Evolutionary conservation across 2,329 filamentous ascomycete species (phyloP), one percentile per base, ranked within the genome.

Genomic region (Microsporum ferrugineum): DNA sequence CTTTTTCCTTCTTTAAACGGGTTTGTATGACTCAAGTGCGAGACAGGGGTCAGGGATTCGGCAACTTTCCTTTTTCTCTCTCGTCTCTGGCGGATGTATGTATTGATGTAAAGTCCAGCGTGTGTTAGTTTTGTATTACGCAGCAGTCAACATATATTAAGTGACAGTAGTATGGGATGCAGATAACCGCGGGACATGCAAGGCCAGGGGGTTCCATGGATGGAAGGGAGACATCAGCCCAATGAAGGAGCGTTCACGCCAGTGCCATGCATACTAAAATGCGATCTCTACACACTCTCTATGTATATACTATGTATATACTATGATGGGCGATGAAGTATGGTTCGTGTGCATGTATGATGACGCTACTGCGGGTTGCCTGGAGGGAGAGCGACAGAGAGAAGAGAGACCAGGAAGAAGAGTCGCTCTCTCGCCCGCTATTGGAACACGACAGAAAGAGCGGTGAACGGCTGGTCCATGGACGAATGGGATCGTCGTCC

Each of bases 11-110:
- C 39, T n/a, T n/a, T n/a, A 43, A 43, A 43, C 39, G 39, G 39
- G 39, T n/a, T 36, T 36, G 14, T 34, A 53, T 53, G 49, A 53
- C 49, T 53, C 49, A 53, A 53, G 49, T n/a, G 12, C 45, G 58
- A 36, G 17, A 23, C 39, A 34, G 12, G 49, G 49, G 49, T 53
- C 49, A 53, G 33, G 49, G 49, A 27, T 43, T 47, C n/a, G 59
- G 58, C 58, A 58, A 57, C 57, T 63, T 58, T 43, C 38, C 60
- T 59, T 45, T 58, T 61, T 58, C 33, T 14, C n/a, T 58, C n/a
- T 39, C 53, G 60, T 41, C 27, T 57, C 23, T 57, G 17, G 17
- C 17, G 17, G 17, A 23, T 23, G 17, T 23, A 23, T 23, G 17
- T 23, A 23, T 23, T 23, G 17, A 23, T 23, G 17, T 23, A 23